phyloP scores from a whole-genome alignment of 2,329 filamentous ascomycete species.

The Diaporthe aspalathi region DNA sequence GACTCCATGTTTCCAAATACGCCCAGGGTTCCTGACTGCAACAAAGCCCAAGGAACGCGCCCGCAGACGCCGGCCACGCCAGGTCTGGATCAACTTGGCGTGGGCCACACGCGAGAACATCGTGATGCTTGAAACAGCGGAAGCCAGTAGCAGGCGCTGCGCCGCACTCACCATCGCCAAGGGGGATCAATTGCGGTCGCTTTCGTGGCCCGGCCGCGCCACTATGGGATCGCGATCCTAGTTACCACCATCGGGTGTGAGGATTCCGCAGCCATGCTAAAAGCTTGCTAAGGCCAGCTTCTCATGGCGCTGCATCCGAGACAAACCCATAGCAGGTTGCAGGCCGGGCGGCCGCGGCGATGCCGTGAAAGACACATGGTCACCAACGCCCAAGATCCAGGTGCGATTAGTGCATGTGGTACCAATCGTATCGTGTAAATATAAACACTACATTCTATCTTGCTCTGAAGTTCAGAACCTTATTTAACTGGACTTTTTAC shows the following conservation, averaged over 20 bases:
- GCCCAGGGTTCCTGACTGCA: background rate
- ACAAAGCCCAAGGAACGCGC: background rate
- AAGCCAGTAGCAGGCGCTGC: background rate
- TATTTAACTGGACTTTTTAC: too few relatives aligned
- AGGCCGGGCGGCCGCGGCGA: background rate
- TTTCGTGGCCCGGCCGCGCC: background rate
- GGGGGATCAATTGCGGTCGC: background rate
- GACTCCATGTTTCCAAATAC: background rate
- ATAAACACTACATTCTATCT: too few relatives aligned
- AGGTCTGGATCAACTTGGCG: background rate
- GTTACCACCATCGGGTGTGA: background rate
- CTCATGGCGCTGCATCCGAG: background rate
- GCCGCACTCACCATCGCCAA: background rate
- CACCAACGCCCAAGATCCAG: too few relatives aligned
- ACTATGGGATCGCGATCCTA: background rate
- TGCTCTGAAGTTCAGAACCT: too few relatives aligned
- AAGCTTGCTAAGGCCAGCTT: too few relatives aligned
- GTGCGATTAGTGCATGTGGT: too few relatives aligned
- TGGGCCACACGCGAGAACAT: background rate
- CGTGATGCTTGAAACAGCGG: background rate
- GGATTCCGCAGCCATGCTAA: background rate
- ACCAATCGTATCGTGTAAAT: too few relatives aligned
- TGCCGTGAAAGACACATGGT: too few relatives aligned
- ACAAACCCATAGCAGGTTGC: background rate
- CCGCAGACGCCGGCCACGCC: background rate